These are phyloP conservation scores for Botryosphaeria dothidea DNA, from an alignment of 2,329 filamentous ascomycete species.

Conservation along the genomic window DNA sequence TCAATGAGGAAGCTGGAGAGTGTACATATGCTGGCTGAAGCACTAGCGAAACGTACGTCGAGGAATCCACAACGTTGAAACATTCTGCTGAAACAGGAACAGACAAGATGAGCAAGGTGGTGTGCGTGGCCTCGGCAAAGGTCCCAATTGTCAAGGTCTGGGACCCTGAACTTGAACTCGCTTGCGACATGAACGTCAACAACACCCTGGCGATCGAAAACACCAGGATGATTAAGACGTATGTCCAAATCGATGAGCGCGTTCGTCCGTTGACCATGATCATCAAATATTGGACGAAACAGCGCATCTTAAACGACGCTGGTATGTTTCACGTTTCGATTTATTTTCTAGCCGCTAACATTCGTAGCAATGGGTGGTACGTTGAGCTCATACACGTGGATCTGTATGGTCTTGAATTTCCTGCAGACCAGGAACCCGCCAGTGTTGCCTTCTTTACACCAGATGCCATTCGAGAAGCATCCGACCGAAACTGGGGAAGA, in stretches of 20 bases:
- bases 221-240: conserved; percentile 96
- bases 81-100: conserved; percentile 36
- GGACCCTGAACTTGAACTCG: conserved; percentile 87
- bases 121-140: conserved; percentile 92
- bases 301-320: conserved; percentile 91
- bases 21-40: conserved; percentile 86
- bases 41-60: conserved; percentile 77
- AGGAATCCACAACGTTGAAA: neutral
- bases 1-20: conserved; percentile 82
- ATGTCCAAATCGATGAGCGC: conserved; percentile 88
- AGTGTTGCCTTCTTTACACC: conserved; percentile 82
- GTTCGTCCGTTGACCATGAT: conserved; percentile 94
- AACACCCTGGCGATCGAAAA: conserved; percentile 94
- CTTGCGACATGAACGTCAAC: conserved; percentile 99
- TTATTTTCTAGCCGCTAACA: conserved; percentile 18
- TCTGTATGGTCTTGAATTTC: conserved; percentile 96
- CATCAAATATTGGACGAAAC: conserved; percentile 95
- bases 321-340: conserved; percentile 59
- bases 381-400: conserved; percentile 98
- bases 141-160: conserved; percentile 98
- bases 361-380: conserved; percentile 81
- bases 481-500: conserved; percentile 64
- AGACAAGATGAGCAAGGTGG: conserved; percentile 97
- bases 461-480: conserved; percentile 64
- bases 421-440: conserved; percentile 84